Conservation (phyloP, 345 rosid genomes). For the Hirschfeldia incana region DNA sequence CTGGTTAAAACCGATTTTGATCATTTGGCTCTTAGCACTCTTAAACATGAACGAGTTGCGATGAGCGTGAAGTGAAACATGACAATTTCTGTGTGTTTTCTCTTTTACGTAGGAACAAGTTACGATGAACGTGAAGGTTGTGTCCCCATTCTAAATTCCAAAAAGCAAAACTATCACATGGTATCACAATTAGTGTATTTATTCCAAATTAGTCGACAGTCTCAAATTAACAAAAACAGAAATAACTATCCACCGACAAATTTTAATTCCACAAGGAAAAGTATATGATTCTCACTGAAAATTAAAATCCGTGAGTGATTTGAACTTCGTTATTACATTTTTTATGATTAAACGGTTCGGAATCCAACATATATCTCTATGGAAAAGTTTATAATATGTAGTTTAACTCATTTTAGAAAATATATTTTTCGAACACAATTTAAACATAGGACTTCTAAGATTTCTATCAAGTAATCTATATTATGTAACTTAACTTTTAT, state of each 20-base stretch:
- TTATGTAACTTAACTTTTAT: neutral
- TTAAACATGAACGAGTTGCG: neutral
- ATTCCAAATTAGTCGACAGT: neutral
- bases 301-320: neutral
- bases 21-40: constrained; percentile 11
- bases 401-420: neutral
- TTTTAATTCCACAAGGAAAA: neutral
- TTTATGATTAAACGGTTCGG: neutral
- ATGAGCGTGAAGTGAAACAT: constrained; percentile 12
- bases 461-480: neutral
- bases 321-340: neutral
- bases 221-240: constrained; percentile 14
- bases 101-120: constrained; percentile 10
- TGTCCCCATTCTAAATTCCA: constrained; percentile 12
- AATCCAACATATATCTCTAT: neutral
- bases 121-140: constrained; percentile 30
- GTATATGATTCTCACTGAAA: constrained; percentile 6
- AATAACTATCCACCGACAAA: constrained; percentile 30
- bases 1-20: constrained; percentile 26
- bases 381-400: neutral
- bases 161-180: constrained; percentile 15
- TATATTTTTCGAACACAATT: neutral
- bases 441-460: neutral
- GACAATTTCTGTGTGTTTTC: constrained; percentile 12
- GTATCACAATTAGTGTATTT: neutral